phyloP scores from a whole-genome alignment of 257 asterid species.

The Scutellaria minor region DNA sequence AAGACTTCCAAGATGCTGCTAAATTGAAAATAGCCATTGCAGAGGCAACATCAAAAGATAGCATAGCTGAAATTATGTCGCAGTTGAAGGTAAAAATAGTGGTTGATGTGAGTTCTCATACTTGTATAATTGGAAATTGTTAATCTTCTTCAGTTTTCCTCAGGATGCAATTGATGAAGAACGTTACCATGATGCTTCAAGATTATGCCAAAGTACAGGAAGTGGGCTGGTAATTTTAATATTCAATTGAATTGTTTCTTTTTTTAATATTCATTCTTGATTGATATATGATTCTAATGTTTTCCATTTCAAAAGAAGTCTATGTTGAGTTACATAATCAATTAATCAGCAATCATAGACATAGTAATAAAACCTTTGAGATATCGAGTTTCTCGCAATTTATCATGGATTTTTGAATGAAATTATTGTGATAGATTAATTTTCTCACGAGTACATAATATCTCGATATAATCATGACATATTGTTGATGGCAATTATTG shows the following conservation, averaged over 20 bases:
- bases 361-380: no score
- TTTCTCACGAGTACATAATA: no score
- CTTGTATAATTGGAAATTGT: slow-evolving; percentile 26
- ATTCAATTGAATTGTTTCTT: slow-evolving; percentile 16
- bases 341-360: neutral
- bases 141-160: slow-evolving; percentile 27
- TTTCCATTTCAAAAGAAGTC: neutral
- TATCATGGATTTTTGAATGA: no score
- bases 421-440: no score
- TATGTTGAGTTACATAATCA: neutral
- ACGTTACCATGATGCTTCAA: slow-evolving; percentile 94
- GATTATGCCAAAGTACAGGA: slow-evolving; percentile 75
- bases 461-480: no score
- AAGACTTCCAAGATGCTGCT: slow-evolving; percentile 88
- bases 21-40: slow-evolving; percentile 67
- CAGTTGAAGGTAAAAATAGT: slow-evolving; percentile 61
- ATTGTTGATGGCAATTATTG: no score
- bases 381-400: no score
- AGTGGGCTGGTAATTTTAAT: slow-evolving; percentile 83
- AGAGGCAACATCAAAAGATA: slow-evolving; percentile 79
- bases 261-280: slow-evolving; percentile 21
- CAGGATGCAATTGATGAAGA: slow-evolving; percentile 81
- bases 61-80: slow-evolving; percentile 75
- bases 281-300: neutral
- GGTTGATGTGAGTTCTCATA: slow-evolving; percentile 27